Percentiles rank a stretch among this genome's conserved stretches.
Conservation (phyloP, 2,329 filamentous ascomycete genomes). For the Fusarium cicatricum region DNA sequence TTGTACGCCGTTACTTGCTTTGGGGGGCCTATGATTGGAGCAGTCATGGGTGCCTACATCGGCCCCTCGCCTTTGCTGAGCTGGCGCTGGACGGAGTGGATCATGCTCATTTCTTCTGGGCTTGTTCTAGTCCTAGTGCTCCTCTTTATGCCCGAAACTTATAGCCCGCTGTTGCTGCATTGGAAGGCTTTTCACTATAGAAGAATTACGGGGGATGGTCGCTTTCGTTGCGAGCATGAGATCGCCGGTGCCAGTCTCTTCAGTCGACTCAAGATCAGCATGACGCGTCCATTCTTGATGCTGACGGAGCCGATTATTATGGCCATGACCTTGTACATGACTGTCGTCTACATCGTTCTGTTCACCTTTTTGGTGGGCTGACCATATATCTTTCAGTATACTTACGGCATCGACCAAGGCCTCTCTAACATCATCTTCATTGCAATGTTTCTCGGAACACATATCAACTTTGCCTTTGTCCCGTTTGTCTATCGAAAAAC, state of each 20-base stretch:
- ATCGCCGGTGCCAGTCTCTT: conserved; percentile 60
- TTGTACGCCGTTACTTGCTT: conserved; percentile 58
- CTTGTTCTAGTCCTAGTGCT: conserved; percentile 63
- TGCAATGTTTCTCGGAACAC: conserved; percentile 53
- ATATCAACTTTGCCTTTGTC: conserved; percentile 45
- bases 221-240: conserved; percentile 71
- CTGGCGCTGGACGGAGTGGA: conserved; percentile 73
- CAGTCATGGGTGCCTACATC: conserved; percentile 67
- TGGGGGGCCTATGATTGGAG: conserved; percentile 52
- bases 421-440: conserved; percentile 55
- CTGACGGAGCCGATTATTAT: conserved; percentile 50
- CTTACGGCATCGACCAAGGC: conserved; percentile 53
- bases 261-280: conserved; percentile 58
- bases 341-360: conserved; percentile 60
- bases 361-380: conserved; percentile 64
- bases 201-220: conserved; percentile 66
- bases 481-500: conserved; percentile 48
- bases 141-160: conserved; percentile 72
- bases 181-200: conserved; percentile 67
- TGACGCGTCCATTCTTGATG: conserved; percentile 53
- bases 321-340: conserved; percentile 59
- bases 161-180: conserved; percentile 63
- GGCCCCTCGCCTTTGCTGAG: conserved; percentile 61
- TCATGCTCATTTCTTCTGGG: conserved; percentile 69
- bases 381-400: conserved; percentile 56